Evolutionary conservation across 2,329 filamentous ascomycete genomes (phyloP).

Genomic region (Cytospora paraplurivora): DNA sequence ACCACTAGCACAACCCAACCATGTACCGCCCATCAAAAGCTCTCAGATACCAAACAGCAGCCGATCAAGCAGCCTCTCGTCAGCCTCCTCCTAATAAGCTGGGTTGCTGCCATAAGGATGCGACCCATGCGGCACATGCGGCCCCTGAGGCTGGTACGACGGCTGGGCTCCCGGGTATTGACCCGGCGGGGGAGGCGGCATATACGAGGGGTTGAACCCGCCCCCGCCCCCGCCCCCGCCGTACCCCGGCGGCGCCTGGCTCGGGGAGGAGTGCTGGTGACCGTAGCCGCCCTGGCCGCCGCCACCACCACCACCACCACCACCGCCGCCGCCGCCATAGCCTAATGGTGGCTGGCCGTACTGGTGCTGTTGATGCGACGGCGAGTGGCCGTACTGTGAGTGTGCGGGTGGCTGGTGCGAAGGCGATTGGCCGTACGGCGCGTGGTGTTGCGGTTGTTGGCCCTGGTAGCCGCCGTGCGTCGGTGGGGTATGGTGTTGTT

Average conservation of each 20-base stretch:
- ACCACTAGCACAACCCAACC: too few species aligned
- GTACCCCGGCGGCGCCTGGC: constrained; percentile 15
- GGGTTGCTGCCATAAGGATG: constrained; percentile 26
- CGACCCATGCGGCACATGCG: constrained; percentile 22
- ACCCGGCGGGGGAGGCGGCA: constrained; percentile 31
- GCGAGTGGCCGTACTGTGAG: constrained; percentile 25
- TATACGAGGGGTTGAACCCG: constrained; percentile 28
- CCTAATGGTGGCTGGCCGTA: constrained; percentile 28
- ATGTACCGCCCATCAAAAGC: too few species aligned
- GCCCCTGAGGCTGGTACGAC: constrained; percentile 28
- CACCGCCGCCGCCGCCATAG: constrained; percentile 29
- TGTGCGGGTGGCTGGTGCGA: constrained; percentile 34
- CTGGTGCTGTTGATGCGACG: constrained; percentile 25
- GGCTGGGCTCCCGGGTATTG: constrained; percentile 32
- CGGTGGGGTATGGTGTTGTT: constrained; percentile 36
- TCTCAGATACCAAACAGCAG: too few species aligned
- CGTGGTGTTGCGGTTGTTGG: constrained; percentile 16
- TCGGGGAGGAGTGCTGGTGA: constrained; percentile 3
- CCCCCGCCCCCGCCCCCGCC: constrained; percentile 31
- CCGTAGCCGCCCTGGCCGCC: constrained; percentile 16
- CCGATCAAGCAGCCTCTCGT: neutral
- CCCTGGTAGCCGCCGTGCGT: constrained; percentile 26
- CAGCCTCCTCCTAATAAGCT: constrained; percentile 13
- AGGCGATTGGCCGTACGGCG: constrained; percentile 17
- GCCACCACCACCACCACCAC: constrained; percentile 28